These are phyloP conservation scores for Solidago caesia DNA, from an alignment of 129 eudicot species.

Conservation along the genomic window DNA sequence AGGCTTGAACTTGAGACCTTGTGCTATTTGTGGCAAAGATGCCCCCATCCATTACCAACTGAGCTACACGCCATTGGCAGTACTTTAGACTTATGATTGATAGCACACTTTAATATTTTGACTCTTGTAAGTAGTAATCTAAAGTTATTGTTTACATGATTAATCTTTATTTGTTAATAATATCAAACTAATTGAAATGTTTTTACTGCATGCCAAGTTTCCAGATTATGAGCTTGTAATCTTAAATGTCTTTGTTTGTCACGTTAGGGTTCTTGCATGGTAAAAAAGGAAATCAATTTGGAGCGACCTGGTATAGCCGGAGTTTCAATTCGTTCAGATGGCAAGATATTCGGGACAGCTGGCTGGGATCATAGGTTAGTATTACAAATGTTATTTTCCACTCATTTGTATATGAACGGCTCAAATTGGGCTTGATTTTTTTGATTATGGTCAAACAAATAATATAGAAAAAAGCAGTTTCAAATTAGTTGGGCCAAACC, in stretches of 20 bases:
- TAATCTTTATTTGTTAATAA: neutral
- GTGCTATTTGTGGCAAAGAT: too few species aligned
- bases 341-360: constrained; percentile 73
- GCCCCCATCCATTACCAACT: too few species aligned
- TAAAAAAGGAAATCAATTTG: constrained; percentile 74
- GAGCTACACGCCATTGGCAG: too few species aligned
- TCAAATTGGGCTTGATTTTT: neutral
- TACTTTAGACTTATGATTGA: neutral
- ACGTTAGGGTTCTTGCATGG: constrained; percentile 61
- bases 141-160: neutral
- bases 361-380: constrained; percentile 93
- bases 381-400: neutral
- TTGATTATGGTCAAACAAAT: neutral
- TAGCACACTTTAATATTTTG: neutral
- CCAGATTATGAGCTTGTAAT: neutral
- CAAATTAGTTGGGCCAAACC: neutral
- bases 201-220: neutral
- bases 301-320: constrained; percentile 86
- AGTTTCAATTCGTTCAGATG: constrained; percentile 67
- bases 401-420: neutral
- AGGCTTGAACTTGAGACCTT: too few species aligned
- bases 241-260: constrained; percentile 14
- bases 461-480: neutral
- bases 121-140: neutral
- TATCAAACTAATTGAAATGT: neutral